Evolutionary conservation across 805 yeast genomes (phyloP).

Genomic region (Wickerhamiella brachini): DNA sequence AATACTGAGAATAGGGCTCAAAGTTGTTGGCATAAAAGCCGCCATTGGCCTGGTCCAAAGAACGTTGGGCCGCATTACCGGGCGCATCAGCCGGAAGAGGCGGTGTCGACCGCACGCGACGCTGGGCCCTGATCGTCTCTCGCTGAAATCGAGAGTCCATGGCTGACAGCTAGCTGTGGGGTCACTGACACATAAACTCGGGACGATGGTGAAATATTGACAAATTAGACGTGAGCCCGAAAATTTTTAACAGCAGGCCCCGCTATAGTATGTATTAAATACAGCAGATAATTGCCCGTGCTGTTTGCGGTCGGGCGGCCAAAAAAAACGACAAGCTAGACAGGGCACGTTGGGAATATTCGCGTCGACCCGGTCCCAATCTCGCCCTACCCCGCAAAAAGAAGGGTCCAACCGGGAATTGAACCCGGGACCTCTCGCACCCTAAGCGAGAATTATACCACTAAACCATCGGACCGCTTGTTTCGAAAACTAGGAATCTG

Average conservation of each 20-base stretch:
- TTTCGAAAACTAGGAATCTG: not conserved
- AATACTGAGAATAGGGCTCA: not conserved
- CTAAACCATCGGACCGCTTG: not conserved
- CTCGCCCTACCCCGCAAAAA: not conserved
- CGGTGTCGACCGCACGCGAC: not conserved
- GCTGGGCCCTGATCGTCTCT: not conserved
- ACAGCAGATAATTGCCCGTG: too few relatives aligned
- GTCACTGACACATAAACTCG: not conserved
- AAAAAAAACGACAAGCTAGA: too few relatives aligned
- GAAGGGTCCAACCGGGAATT: not conserved
- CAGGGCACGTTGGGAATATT: too few relatives aligned
- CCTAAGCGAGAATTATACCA: not conserved
- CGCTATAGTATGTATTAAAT: too few relatives aligned
- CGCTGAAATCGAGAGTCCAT: not conserved
- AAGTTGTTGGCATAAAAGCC: not conserved
- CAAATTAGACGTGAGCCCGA: not conserved
- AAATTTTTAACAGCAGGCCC: not conserved
- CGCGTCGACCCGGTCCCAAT: too few relatives aligned
- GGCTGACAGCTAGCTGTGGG: not conserved
- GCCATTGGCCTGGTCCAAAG: not conserved
- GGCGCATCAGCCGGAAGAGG: not conserved
- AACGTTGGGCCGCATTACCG: not conserved
- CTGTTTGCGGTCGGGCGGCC: too few relatives aligned
- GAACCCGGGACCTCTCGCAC: conserved; percentile 1
- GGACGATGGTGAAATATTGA: not conserved